phyloP scores from a whole-genome alignment of 148 eudicot genomes.

The Heliamphora exappendiculata region DNA sequence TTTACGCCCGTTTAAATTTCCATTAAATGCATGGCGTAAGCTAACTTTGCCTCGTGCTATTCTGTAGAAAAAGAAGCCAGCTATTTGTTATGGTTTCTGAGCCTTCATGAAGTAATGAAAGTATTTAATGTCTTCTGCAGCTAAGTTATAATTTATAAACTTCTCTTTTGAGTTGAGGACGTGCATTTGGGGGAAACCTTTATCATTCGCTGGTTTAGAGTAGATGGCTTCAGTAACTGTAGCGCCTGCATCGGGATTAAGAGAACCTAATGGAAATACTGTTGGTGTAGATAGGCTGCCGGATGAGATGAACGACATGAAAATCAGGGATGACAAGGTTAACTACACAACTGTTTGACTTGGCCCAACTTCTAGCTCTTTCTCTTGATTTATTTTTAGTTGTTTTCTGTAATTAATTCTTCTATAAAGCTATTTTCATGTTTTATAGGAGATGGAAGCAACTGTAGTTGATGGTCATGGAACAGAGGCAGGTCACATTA shows the following conservation, averaged over 20 bases:
- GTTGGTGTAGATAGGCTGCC: slow-evolving; percentile 47
- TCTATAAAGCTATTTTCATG: not conserved
- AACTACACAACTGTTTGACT: not conserved
- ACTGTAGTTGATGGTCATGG: slow-evolving; percentile 71
- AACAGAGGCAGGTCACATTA: slow-evolving; percentile 76
- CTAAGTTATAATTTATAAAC: not conserved
- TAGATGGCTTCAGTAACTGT: slow-evolving; percentile 50
- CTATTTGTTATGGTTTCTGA: not conserved
- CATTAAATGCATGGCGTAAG: not conserved
- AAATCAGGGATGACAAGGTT: slow-evolving; percentile 71
- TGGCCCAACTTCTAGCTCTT: not conserved
- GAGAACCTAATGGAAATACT: slow-evolving; percentile 34
- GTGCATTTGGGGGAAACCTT: not conserved
- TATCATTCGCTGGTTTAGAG: not conserved
- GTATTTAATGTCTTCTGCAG: not conserved
- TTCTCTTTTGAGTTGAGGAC: not conserved
- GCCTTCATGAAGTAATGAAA: not conserved
- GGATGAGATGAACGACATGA: slow-evolving; percentile 64
- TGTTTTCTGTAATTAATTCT: not conserved
- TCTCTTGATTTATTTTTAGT: not conserved
- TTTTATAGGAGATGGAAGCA: slow-evolving; percentile 65
- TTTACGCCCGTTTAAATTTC: not conserved
- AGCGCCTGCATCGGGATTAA: slow-evolving; percentile 38
- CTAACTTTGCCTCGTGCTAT: not conserved
- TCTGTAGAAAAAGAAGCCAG: not conserved